Conservation (phyloP, 2,329 filamentous ascomycete species). For the Aspergillus ruber region DNA sequence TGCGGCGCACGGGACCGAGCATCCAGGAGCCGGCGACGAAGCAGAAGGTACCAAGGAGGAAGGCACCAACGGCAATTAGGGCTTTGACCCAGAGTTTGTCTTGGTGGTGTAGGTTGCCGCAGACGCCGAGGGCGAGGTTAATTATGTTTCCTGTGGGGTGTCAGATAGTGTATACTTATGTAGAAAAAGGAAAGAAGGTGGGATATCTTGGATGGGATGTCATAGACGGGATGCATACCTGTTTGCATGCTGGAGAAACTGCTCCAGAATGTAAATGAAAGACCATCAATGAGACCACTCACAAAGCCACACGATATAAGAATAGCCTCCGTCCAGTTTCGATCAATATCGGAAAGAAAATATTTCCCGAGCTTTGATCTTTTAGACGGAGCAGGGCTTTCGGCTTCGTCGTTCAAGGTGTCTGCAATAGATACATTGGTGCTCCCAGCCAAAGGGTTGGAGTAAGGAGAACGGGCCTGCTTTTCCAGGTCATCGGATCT, state of each 20-base stretch:
- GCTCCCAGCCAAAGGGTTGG: background rate
- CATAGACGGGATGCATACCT: conserved; percentile 10
- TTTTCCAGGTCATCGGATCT: no score
- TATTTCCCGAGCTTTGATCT: background rate
- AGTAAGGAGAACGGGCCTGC: no score
- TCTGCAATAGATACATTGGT: background rate
- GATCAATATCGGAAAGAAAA: conserved; percentile 5
- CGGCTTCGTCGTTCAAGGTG: background rate
- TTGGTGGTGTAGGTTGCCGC: conserved; percentile 14
- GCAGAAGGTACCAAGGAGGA: conserved; percentile 25
- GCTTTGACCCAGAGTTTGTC: conserved; percentile 26
- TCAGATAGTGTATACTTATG: background rate
- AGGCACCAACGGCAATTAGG: conserved; percentile 24
- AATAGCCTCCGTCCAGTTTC: conserved; percentile 4
- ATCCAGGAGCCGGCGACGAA: conserved; percentile 22
- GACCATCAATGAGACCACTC: conserved; percentile 22
- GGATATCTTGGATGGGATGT: background rate
- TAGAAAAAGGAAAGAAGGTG: background rate
- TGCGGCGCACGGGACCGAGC: conserved; percentile 18
- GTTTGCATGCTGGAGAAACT: conserved; percentile 28
- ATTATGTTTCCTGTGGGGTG: conserved; percentile 26
- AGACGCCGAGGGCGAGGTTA: conserved; percentile 27
- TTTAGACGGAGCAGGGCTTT: background rate
- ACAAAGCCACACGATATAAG: conserved; percentile 18
- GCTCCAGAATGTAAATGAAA: conserved; percentile 24